phyloP scores from a whole-genome alignment of 345 rosid genomes.

The Lumnitzera racemosa region DNA sequence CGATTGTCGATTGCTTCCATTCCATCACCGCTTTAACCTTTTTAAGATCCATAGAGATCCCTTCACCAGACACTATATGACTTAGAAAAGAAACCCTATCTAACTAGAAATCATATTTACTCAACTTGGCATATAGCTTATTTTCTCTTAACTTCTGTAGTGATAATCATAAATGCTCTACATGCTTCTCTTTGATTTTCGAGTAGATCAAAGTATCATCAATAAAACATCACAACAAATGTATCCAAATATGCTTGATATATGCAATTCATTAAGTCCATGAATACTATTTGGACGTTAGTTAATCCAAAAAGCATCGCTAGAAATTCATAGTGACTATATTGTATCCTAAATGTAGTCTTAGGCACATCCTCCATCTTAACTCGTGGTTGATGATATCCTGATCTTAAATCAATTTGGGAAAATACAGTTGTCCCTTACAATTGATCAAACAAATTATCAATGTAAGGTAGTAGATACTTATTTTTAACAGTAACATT shows the following conservation, averaged over 20 bases:
- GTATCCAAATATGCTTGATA: neutral
- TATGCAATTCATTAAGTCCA: neutral
- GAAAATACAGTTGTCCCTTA: neutral
- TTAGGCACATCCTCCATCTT: neutral
- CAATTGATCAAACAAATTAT: neutral
- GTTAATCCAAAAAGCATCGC: neutral
- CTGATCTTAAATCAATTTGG: neutral
- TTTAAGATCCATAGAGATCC: neutral
- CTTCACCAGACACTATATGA: neutral
- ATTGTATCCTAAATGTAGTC: neutral
- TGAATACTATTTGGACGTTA: neutral
- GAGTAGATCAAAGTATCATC: constrained; percentile 4
- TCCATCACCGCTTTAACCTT: neutral
- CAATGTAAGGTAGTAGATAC: neutral
- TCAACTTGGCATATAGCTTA: neutral
- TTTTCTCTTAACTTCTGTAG: neutral
- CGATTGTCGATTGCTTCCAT: neutral
- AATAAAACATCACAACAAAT: neutral
- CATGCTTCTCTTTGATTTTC: neutral
- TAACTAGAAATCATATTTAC: constrained; percentile 1
- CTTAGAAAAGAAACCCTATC: neutral
- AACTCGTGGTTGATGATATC: neutral
- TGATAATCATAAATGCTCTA: neutral
- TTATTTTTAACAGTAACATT: neutral
- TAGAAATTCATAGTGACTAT: neutral